Evolutionary conservation across 2,329 filamentous ascomycete species (phyloP).

Genomic region (Thielaviopsis cerberus): DNA sequence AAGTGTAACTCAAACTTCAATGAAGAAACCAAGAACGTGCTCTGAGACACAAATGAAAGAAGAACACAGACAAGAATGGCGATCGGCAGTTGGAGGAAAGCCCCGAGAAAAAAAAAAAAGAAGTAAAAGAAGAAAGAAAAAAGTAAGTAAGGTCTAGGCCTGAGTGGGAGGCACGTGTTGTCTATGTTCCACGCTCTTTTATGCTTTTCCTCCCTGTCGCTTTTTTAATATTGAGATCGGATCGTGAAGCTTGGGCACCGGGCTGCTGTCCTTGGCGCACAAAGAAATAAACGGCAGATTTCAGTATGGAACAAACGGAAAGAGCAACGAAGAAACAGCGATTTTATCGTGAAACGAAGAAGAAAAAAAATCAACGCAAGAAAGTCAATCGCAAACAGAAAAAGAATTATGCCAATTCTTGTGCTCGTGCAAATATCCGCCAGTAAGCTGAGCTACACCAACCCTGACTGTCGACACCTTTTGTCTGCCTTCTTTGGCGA

Average conservation of each 20-base stretch:
- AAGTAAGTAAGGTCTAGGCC: background rate
- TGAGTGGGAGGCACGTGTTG: background rate
- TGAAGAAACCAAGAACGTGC: background rate
- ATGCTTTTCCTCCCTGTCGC: background rate
- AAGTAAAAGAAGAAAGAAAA: background rate
- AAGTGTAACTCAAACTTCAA: background rate
- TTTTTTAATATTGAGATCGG: background rate
- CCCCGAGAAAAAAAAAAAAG: too few species aligned
- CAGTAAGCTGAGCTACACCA: background rate
- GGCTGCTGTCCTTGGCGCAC: background rate
- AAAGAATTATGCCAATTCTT: too few species aligned
- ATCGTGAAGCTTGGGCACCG: background rate
- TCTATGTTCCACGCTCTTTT: background rate
- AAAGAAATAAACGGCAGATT: too few species aligned
- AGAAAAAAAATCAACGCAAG: too few species aligned
- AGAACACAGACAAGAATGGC: too few species aligned
- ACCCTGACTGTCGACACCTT: background rate
- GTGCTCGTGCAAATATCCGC: background rate
- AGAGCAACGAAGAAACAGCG: too few species aligned
- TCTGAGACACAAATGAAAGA: background rate
- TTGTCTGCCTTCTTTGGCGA: background rate
- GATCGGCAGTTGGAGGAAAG: too few species aligned
- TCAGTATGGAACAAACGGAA: too few species aligned
- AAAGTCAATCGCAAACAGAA: too few species aligned
- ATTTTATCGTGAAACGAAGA: too few species aligned